Evolutionary conservation across 192 early-diverging fungal genomes (phyloP).

Genomic region (Umbelopsis vinacea): DNA sequence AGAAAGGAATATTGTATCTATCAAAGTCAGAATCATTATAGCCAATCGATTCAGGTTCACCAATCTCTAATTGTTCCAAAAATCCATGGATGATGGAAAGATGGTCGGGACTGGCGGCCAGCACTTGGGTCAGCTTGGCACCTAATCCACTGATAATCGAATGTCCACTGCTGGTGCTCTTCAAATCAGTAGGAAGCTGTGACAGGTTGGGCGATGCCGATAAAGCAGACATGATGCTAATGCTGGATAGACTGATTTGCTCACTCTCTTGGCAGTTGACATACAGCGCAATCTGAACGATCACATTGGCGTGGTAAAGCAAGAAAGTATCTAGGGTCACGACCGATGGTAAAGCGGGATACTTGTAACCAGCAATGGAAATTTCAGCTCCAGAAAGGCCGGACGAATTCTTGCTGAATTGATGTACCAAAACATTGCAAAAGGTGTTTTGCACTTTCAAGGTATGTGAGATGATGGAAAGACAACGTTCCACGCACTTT

Average conservation of each 20-base stretch:
- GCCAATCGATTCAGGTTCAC: conserved; percentile 47
- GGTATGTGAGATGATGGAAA: conserved; percentile 68
- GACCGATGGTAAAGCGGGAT: conserved; percentile 55
- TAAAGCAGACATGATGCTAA: conserved; percentile 73
- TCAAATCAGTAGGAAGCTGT: conserved; percentile 43
- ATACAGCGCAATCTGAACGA: conserved; percentile 75
- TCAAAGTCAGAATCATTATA: conserved; percentile 43
- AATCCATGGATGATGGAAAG: conserved; percentile 79
- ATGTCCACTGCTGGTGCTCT: conserved; percentile 43
- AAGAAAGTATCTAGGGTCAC: conserved; percentile 82
- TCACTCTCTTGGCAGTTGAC: conserved; percentile 70
- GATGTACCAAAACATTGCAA: conserved; percentile 64
- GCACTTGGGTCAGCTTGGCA: conserved; percentile 75
- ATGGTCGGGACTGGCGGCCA: conserved; percentile 66
- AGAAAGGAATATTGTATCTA: conserved; percentile 43
- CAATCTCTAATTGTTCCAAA: conserved; percentile 72
- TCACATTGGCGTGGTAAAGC: conserved; percentile 64
- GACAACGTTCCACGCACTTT: conserved; percentile 46
- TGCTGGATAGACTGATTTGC: conserved; percentile 73
- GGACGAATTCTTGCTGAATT: conserved; percentile 47
- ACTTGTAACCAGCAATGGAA: conserved; percentile 40
- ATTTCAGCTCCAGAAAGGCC: conserved; percentile 34
- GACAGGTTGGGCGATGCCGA: conserved; percentile 75
- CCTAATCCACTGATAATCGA: conserved; percentile 53
- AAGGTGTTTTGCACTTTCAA: conserved; percentile 80